Conservation (phyloP, 805 yeast genomes). For the Metschnikowia lochheadii region DNA sequence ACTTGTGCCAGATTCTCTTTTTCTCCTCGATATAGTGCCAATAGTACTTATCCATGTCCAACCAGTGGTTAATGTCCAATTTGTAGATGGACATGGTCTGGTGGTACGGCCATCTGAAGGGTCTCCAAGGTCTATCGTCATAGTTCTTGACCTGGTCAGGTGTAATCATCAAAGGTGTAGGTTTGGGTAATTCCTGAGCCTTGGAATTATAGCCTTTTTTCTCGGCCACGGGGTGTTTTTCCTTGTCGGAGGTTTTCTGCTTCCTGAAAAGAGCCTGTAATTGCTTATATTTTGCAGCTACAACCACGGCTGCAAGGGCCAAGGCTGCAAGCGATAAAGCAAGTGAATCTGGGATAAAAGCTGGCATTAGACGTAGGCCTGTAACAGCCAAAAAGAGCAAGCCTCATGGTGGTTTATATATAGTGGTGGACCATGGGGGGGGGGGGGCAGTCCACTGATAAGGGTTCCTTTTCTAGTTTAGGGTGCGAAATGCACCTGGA, state of each 20-base stretch:
- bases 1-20: conserved; percentile 50
- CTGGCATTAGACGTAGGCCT: neutral
- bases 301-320: neutral
- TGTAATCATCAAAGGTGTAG: conserved; percentile 58
- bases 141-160: conserved; percentile 63
- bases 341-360: neutral
- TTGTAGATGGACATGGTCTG: conserved; percentile 74
- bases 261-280: neutral
- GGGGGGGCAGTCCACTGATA: neutral
- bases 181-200: conserved; percentile 31
- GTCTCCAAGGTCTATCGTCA: conserved; percentile 79
- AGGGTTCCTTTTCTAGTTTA: conserved; percentile 2
- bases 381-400: neutral
- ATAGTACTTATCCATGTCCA: conserved; percentile 76
- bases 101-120: conserved; percentile 76
- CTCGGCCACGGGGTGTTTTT: neutral
- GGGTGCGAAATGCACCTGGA: conserved; percentile 6
- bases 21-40: conserved; percentile 63
- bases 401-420: neutral
- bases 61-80: conserved; percentile 71
- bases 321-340: conserved; percentile 1
- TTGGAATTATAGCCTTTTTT: neutral
- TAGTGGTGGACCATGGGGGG: neutral
- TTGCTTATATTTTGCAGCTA: neutral
- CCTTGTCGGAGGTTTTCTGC: conserved; percentile 1